Evolutionary conservation across 2,329 filamentous ascomycete genomes (phyloP), one percentile per base, ranked within the genome.

Genomic region (Scorias spongiosa): DNA sequence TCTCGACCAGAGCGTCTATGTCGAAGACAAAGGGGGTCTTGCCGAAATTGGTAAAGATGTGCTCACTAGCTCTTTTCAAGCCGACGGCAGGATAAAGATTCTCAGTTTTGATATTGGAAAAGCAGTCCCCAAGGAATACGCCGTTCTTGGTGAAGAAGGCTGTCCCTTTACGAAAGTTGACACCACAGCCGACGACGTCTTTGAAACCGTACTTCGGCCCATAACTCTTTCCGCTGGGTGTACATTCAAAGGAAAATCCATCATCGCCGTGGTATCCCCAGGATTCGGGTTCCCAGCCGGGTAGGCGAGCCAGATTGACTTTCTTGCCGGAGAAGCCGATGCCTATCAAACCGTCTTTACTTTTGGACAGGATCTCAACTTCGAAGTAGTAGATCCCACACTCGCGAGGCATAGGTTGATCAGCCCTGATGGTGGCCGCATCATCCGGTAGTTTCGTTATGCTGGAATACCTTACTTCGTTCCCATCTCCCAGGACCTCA

Each of bases 301-400:
- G 76, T 53, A 80, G 66, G 50, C 76, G 65, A 50, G 74, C 76
- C 29, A 80, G 61, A 2, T 69, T 71, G 11, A 75, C 75, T 55
- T 76, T 78, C 28, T 64, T 63, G 14, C 69, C 71, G 1, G 74
- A 76, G 56, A 81, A 79, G 5, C 77, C 77, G 44, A 81, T 68
- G 11, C 73, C 76, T 49, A 72, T 69, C 51, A 67, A 57, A 34
- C 67, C 54, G 54, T 84, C 80, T 57, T 80, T 79, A 42, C 75
- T 75, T 55, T 79, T 77, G 7, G 76, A 75, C 42, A 80, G 60
- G 40, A 85, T 74, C 8, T 74, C 75, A 29, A 79, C 70, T 56
- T 98, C 91, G 57, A 79, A 98, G 61, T 98, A 98, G 63, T 94
- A 98, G 47, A 98, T 81, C 2, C 91, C 91, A 52, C 84, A 91